A percentile compares a stretch with the other conserved stretches of the same genome.
Evolutionary conservation across 805 yeast species (phyloP).

Genomic region (Kregervanrija delftensis): DNA sequence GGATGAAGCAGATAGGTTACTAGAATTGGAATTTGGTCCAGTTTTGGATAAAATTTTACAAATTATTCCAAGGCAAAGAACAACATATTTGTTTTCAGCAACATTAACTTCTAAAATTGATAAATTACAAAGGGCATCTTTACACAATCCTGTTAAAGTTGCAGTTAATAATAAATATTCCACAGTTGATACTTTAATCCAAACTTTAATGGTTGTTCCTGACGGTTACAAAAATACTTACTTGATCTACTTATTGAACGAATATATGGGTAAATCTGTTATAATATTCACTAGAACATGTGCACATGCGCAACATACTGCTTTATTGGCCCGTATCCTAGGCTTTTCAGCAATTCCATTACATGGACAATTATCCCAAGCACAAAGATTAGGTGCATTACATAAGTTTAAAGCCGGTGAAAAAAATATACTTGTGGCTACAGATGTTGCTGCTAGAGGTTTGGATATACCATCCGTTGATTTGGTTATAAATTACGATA

Average conservation of each 20-base stretch:
- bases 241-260: conserved; percentile 75
- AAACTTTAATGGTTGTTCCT: conserved; percentile 83
- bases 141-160: conserved; percentile 81
- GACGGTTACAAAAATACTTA: conserved; percentile 89
- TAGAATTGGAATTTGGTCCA: conserved; percentile 96
- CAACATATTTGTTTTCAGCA: conserved; percentile 88
- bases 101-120: conserved; percentile 95
- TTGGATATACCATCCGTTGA: conserved; percentile 92
- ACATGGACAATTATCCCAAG: conserved; percentile 86
- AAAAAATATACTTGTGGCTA: conserved; percentile 65
- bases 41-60: conserved; percentile 81
- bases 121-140: conserved; percentile 88
- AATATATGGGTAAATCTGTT: conserved; percentile 74
- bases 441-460: conserved; percentile 95
- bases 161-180: conserved; percentile 85
- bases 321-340: conserved; percentile 68
- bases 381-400: conserved; percentile 76
- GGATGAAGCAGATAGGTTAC: conserved; percentile 95
- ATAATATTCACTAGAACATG: conserved; percentile 92
- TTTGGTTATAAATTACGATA: conserved; percentile 83
- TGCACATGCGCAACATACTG: conserved; percentile 89
- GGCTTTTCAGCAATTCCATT: conserved; percentile 89
- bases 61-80: conserved; percentile 77
- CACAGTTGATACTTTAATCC: conserved; percentile 90
- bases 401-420: conserved; percentile 73